A percentile compares a stretch with the other conserved stretches of the same genome.
Conservation (phyloP, 139 green algal genomes). For the Ostreobium quekettii region DNA sequence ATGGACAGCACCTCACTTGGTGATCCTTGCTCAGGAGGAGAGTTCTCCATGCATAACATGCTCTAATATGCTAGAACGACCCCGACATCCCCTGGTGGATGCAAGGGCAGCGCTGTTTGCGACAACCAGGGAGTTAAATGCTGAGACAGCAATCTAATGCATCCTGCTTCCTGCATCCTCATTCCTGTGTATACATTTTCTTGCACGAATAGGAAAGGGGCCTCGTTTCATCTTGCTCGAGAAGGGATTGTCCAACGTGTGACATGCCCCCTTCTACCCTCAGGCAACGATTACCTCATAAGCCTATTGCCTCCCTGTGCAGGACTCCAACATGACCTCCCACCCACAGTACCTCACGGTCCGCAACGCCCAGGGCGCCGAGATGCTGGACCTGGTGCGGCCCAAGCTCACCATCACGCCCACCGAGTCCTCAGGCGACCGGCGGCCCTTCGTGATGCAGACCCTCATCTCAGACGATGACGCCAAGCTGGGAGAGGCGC, state of each 20-base stretch:
- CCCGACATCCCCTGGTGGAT: not conserved
- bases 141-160: too few relatives aligned
- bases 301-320: too few relatives aligned
- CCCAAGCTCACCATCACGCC: slow-evolving; percentile 31
- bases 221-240: too few relatives aligned
- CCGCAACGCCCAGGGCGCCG: slow-evolving; percentile 66
- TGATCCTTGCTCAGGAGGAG: not conserved
- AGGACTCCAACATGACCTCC: slow-evolving; percentile 76
- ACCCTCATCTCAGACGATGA: slow-evolving; percentile 89
- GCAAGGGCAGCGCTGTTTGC: not conserved
- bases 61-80: not conserved
- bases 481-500: slow-evolving; percentile 74
- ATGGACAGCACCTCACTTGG: slow-evolving; percentile 1
- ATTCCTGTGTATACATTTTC: too few relatives aligned
- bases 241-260: too few relatives aligned
- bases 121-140: slow-evolving; percentile 19
- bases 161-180: too few relatives aligned
- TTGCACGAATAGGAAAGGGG: too few relatives aligned
- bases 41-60: not conserved
- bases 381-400: slow-evolving; percentile 69
- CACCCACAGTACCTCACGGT: slow-evolving; percentile 90
- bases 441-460: slow-evolving; percentile 72
- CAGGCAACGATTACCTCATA: too few relatives aligned
- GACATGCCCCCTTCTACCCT: too few relatives aligned
- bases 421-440: slow-evolving; percentile 44